Percentiles rank a stretch among this genome's conserved stretches.
phyloP scores from a whole-genome alignment of 2,329 filamentous ascomycete genomes.

The Penicillium digitatum region DNA sequence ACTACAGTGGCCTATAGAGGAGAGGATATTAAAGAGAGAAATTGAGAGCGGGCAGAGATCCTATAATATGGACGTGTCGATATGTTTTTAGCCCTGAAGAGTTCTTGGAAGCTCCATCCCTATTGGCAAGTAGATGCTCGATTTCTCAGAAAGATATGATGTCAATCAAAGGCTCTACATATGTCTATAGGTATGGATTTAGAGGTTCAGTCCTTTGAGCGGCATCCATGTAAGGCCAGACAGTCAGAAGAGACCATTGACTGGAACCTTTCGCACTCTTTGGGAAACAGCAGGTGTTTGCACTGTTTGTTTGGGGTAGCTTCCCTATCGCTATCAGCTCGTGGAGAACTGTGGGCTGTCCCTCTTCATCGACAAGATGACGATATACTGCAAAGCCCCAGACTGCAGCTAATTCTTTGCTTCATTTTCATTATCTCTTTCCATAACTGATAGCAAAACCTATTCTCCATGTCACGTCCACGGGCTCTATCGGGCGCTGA shows the following conservation, averaged over 20 bases:
- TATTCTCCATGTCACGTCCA: constrained; percentile 40
- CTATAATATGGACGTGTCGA: neutral
- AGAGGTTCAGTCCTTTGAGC: neutral
- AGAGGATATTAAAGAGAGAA: neutral
- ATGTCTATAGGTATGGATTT: neutral
- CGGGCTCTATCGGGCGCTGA: constrained; percentile 44
- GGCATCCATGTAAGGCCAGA: neutral
- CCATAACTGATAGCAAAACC: neutral
- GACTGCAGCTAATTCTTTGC: neutral
- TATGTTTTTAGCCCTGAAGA: neutral
- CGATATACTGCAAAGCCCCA: neutral
- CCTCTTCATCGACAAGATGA: constrained; percentile 13
- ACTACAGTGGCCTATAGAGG: neutral
- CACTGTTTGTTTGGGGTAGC: constrained; percentile 25
- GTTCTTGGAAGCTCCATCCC: neutral
- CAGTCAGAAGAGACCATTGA: neutral
- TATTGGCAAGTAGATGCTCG: neutral
- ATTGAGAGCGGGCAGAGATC: too few relatives aligned
- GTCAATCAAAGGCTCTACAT: neutral
- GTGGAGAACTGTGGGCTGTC: constrained; percentile 4
- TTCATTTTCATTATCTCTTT: neutral
- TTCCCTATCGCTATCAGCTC: constrained; percentile 19
- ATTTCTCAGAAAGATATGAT: too few relatives aligned
- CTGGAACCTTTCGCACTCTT: too few relatives aligned
- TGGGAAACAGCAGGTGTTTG: constrained; percentile 14